Evolutionary conservation across 257 asterid species (phyloP).

Genomic region (Solanum etuberosum): DNA sequence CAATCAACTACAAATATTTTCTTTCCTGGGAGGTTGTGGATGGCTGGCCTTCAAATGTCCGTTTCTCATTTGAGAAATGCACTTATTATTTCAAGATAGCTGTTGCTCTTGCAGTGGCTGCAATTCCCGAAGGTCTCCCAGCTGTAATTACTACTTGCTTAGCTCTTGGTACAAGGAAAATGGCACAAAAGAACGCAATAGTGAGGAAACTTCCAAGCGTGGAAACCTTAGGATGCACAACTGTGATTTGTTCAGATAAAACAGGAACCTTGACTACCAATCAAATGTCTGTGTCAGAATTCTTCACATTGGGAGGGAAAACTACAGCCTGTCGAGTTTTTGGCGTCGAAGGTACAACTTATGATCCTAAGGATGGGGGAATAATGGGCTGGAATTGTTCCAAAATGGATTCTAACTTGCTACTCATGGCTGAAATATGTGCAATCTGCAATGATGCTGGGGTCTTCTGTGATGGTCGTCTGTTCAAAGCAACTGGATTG

Average conservation of each 20-base stretch:
- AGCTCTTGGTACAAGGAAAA: constrained; percentile 60
- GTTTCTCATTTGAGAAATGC: constrained; percentile 56
- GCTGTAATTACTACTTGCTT: constrained; percentile 64
- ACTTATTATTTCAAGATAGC: constrained; percentile 65
- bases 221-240: constrained; percentile 68
- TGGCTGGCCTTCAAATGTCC: constrained; percentile 48
- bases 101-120: constrained; percentile 74
- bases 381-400: constrained; percentile 56
- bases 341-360: constrained; percentile 48
- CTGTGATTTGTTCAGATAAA: constrained; percentile 66
- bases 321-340: constrained; percentile 22
- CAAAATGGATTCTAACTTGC: constrained; percentile 55
- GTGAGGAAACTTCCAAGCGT: constrained; percentile 70
- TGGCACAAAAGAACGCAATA: constrained; percentile 60
- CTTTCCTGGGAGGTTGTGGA: constrained; percentile 43
- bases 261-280: constrained; percentile 67
- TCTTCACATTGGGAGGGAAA: constrained; percentile 43
- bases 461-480: constrained; percentile 43
- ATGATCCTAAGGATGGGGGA: constrained; percentile 73
- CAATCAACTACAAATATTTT: constrained; percentile 50
- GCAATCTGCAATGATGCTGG: constrained; percentile 85
- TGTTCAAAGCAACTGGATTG: constrained; percentile 61
- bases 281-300: constrained; percentile 51
- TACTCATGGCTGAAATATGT: constrained; percentile 56
- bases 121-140: constrained; percentile 77